Evolutionary conservation across 768 basidiomycete genomes (phyloP).

Genomic region (Podaxis carcinomalis): DNA sequence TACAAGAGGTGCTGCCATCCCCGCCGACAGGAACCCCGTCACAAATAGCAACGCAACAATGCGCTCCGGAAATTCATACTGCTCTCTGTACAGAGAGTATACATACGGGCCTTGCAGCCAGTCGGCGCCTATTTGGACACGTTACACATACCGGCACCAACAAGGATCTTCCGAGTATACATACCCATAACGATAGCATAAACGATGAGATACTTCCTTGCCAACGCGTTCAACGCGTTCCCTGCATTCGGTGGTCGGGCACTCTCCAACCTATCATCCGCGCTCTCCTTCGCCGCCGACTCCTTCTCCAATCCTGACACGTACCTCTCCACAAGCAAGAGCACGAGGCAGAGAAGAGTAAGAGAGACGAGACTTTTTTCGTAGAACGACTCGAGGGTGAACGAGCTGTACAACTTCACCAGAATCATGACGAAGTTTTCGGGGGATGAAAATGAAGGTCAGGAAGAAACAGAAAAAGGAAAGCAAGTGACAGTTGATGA

Average conservation of each 20-base stretch:
- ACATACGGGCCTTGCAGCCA: conserved; percentile 82
- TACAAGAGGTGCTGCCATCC: conserved; percentile 62
- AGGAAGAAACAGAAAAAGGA: neutral
- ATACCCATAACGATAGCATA: conserved; percentile 74
- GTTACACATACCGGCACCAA: conserved; percentile 3
- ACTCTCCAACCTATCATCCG: conserved; percentile 19
- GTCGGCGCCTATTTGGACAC: conserved; percentile 53
- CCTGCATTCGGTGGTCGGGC: conserved; percentile 5
- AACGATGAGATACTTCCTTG: conserved; percentile 55
- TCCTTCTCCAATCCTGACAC: conserved; percentile 8
- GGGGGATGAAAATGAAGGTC: neutral
- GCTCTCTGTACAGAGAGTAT: conserved; percentile 69
- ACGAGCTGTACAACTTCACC: neutral
- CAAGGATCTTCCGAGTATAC: neutral
- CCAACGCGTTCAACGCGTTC: conserved; percentile 16
- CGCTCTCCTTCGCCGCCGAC: conserved; percentile 11
- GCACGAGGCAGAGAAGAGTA: conserved; percentile 18
- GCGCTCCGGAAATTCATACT: conserved; percentile 59
- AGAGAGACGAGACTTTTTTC: conserved; percentile 22
- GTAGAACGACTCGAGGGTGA: conserved; percentile 17
- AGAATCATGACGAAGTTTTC: neutral
- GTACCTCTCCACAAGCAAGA: conserved; percentile 19
- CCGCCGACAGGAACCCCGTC: conserved; percentile 72
- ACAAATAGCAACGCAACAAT: conserved; percentile 70
- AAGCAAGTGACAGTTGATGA: neutral